Evolutionary conservation across 1,284 basidiomycete genomes (phyloP).

Genomic region (Lignosus rhinocerotis): DNA sequence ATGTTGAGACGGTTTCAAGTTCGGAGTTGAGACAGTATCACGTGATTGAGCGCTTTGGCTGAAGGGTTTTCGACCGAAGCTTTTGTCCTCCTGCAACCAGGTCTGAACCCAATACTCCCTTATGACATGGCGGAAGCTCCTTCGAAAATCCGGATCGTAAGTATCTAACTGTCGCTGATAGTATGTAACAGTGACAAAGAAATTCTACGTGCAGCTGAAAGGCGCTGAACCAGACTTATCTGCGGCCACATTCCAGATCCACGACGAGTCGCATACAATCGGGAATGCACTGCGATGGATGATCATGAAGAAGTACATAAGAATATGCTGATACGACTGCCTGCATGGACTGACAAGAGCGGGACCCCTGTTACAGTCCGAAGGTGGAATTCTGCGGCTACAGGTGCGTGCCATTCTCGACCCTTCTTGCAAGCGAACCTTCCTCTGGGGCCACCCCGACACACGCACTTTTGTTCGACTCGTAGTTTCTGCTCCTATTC

Average conservation of each 20-base stretch:
- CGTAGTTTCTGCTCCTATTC: neutral
- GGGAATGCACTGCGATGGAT: constrained; percentile 97
- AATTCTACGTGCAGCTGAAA: constrained; percentile 49
- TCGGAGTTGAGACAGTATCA: no score
- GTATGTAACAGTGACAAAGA: neutral
- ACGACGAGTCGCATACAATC: constrained; percentile 94
- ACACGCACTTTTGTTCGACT: constrained; percentile 2
- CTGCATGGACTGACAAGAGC: constrained; percentile 7
- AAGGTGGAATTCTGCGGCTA: constrained; percentile 99
- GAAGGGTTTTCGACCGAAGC: neutral
- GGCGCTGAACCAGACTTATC: constrained; percentile 84
- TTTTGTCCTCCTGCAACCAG: neutral
- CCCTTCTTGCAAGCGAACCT: constrained; percentile 2
- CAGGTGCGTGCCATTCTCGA: constrained; percentile 50
- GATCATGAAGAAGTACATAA: constrained; percentile 95
- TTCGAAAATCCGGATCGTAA: constrained; percentile 59
- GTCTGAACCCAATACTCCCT: constrained; percentile 8
- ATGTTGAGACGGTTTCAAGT: neutral
- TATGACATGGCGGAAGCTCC: constrained; percentile 45
- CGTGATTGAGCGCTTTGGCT: neutral
- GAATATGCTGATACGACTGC: neutral
- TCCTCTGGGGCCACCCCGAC: neutral
- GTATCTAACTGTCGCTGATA: constrained; percentile 24
- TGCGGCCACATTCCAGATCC: constrained; percentile 89
- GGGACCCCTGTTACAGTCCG: constrained; percentile 50